These are phyloP conservation scores for Aspergillus ostianus DNA, from an alignment of 495 filamentous ascomycete species.

Conservation along the genomic window DNA sequence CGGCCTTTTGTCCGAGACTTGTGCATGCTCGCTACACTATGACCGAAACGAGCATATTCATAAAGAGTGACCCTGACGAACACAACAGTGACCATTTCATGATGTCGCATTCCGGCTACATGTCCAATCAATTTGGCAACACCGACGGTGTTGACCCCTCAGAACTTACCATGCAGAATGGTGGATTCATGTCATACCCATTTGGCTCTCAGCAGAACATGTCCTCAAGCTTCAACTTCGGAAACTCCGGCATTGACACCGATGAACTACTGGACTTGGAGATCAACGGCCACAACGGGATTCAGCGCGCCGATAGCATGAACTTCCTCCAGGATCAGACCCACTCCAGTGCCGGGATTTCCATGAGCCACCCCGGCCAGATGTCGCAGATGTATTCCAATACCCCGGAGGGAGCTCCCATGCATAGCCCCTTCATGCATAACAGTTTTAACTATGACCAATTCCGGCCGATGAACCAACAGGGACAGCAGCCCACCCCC, in stretches of 20 bases:
- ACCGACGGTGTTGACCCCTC: constrained; percentile 77
- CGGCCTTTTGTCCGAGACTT: constrained; percentile 7
- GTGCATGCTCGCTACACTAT: constrained; percentile 23
- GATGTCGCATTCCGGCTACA: constrained; percentile 59
- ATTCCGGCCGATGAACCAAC: constrained; percentile 57
- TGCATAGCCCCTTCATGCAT: constrained; percentile 81
- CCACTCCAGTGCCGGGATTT: constrained; percentile 39
- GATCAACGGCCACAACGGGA: constrained; percentile 45
- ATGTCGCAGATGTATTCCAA: constrained; percentile 76
- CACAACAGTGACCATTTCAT: constrained; percentile 53
- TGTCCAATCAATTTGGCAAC: constrained; percentile 66
- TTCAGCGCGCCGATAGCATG: constrained; percentile 36
- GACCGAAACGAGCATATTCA: constrained; percentile 59
- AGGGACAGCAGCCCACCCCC: constrained; percentile 42
- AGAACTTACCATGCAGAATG: constrained; percentile 69
- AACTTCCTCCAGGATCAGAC: constrained; percentile 47
- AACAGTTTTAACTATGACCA: constrained; percentile 68
- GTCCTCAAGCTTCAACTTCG: constrained; percentile 52
- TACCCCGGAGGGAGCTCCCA: constrained; percentile 83
- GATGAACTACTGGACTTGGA: constrained; percentile 55
- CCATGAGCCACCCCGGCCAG: constrained; percentile 51
- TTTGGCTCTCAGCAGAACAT: constrained; percentile 52
- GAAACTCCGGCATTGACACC: constrained; percentile 54
- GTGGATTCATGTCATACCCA: constrained; percentile 49
- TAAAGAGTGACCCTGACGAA: constrained; percentile 77